phyloP scores from a whole-genome alignment of 805 yeast genomes.

The Brettanomyces anomalus region DNA sequence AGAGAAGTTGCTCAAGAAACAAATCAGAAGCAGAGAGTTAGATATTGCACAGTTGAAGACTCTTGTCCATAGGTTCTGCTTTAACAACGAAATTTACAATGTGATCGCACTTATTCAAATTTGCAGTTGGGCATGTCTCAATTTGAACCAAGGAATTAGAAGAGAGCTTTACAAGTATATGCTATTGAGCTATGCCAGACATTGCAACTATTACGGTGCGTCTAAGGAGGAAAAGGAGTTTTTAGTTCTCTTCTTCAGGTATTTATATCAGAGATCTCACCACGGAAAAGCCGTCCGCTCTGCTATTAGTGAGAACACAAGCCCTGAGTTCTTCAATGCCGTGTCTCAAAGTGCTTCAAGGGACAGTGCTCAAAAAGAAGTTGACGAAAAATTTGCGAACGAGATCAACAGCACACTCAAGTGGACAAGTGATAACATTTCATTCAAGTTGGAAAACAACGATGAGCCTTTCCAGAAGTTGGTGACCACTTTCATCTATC shows the following conservation, averaged over 20 bases:
- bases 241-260: neutral
- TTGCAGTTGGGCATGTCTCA: neutral
- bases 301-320: too few species aligned
- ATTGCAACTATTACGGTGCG: neutral
- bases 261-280: neutral
- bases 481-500: neutral
- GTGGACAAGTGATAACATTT: neutral
- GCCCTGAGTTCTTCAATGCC: neutral
- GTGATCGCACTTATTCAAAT: neutral
- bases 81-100: neutral
- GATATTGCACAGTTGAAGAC: neutral
- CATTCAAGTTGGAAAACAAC: conserved; percentile 1
- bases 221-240: neutral
- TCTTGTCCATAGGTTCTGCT: neutral
- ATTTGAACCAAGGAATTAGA: neutral
- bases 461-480: neutral
- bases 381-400: neutral
- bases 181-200: neutral
- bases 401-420: neutral
- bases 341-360: neutral
- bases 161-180: neutral
- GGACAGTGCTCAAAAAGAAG: neutral
- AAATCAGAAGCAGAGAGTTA: neutral
- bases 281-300: too few species aligned
- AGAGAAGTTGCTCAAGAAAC: neutral